phyloP scores from a whole-genome alignment of 805 yeast genomes.

The Teunomyces kruisii region DNA sequence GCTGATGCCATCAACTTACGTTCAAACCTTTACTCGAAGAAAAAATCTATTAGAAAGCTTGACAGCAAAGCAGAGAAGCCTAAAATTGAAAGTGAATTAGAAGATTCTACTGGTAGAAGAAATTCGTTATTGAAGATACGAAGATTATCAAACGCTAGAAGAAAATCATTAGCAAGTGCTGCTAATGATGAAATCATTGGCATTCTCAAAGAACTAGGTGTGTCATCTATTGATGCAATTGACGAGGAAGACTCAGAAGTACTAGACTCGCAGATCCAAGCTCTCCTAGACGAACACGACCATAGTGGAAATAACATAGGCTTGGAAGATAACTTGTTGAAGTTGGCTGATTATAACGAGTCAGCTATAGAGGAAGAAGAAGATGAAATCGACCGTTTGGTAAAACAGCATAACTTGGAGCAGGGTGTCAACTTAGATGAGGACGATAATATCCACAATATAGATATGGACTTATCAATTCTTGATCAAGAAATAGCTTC shows the following conservation, averaged over 20 bases:
- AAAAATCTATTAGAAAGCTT: background rate
- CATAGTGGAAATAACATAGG: conserved; percentile 12
- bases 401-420: conserved; percentile 33
- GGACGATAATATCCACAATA: conserved; percentile 9
- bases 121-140: conserved; percentile 19
- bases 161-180: conserved; percentile 38
- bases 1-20: conserved; percentile 60
- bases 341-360: conserved; percentile 17
- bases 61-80: conserved; percentile 1
- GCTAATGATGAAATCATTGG: conserved; percentile 41
- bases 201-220: conserved; percentile 37
- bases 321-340: conserved; percentile 16
- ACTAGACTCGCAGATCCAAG: conserved; percentile 32
- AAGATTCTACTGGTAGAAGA: conserved; percentile 7
- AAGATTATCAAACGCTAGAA: conserved; percentile 36
- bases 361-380: conserved; percentile 34
- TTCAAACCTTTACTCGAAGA: conserved; percentile 41
- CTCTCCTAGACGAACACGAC: conserved; percentile 26
- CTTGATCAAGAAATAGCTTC: conserved; percentile 43
- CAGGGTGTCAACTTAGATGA: conserved; percentile 32
- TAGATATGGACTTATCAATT: conserved; percentile 29
- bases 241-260: conserved; percentile 28
- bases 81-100: conserved; percentile 1
- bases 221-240: conserved; percentile 27
- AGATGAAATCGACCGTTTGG: conserved; percentile 37